These are phyloP conservation scores for Capsicum chinense DNA, from an alignment of 257 asterid species.

Conservation along the genomic window DNA sequence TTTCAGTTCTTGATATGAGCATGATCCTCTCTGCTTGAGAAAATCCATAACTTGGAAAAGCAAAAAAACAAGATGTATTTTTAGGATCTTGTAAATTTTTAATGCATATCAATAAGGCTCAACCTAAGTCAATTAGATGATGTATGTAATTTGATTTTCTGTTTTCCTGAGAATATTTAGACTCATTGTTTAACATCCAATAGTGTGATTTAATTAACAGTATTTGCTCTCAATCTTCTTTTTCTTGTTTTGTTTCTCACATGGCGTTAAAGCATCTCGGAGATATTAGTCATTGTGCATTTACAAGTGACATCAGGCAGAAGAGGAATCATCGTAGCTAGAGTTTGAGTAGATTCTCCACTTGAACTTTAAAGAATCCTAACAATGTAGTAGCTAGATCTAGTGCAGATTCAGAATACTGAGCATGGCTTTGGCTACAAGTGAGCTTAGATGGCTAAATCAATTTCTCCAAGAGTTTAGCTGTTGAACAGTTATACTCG, in stretches of 20 bases:
- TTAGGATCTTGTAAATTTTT: not conserved
- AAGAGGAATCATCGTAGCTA: not conserved
- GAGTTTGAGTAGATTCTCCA: not conserved
- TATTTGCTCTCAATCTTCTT: not conserved
- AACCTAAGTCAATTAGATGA: not conserved
- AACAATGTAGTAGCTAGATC: slow-evolving; percentile 10
- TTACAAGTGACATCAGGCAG: not conserved
- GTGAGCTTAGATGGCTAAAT: slow-evolving; percentile 13
- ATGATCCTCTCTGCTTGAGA: not conserved
- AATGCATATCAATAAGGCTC: not conserved
- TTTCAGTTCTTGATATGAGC: not conserved
- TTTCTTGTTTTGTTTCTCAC: not conserved
- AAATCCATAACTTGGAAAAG: not conserved
- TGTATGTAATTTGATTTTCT: not conserved
- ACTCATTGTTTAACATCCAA: not conserved
- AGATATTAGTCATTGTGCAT: slow-evolving; percentile 5
- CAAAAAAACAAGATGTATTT: not conserved
- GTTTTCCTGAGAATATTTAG: not conserved
- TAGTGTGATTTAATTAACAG: not conserved
- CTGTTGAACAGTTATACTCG: not conserved
- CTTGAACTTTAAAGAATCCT: not conserved
- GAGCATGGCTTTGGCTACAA: not conserved
- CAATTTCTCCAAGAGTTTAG: not conserved
- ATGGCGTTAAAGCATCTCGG: not conserved
- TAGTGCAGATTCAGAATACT: not conserved